Base-by-base conservation (phyloP, 1,284 basidiomycete species). In the Mycosarcoma maydis region DNA sequence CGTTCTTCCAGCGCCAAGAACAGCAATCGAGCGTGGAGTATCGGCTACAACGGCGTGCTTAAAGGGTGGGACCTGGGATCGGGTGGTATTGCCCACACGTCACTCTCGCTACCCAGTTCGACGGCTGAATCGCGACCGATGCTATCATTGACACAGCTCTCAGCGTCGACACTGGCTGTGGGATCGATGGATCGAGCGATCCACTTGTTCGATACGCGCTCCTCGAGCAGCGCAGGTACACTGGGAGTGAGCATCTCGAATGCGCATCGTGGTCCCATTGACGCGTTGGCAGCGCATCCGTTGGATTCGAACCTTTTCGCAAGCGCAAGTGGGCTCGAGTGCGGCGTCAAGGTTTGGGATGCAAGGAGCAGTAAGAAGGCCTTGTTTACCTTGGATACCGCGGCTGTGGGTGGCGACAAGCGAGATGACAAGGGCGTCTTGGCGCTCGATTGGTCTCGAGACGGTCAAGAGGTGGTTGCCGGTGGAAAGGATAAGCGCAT, bases 401-500 rank as follows among this genome's bases (percentile, higher is more conserved):
- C 11, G 7, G 41, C 14, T 0, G 40, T 32, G 9, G 7, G 41
- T n/a, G 0, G 40, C 34, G 9, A 29, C n/a, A n/a, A n/a, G n/a
- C n/a, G n/a, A n/a, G n/a, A n/a, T n/a, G 39, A 49, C 17, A 53
- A 55, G 20, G 79, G 77, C 22, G 41, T 78, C 19, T 45, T 81
- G 24, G 70, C 56, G 10, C 40, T 79, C 22, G 78, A 75, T 33
- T 81, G 80, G 80, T 56, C 54, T 6, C 34, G 11, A 17, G 66
- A 70, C 16, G 80, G 80, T 10, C 62, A 80, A 47, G 57, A 61
- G 27, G 45, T 80, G 11, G 73, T 80, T 20, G 66, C 74, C 2
- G 80, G 77, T 23, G 80, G 80, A 2, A 73, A 79, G 57, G 80
- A 81, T 51, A 70, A 70, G 40, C 11, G 47, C 2, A 51, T 76